Evolutionary conservation across 768 basidiomycete genomes (phyloP).

Genomic region (Rhizopogon rudus): DNA sequence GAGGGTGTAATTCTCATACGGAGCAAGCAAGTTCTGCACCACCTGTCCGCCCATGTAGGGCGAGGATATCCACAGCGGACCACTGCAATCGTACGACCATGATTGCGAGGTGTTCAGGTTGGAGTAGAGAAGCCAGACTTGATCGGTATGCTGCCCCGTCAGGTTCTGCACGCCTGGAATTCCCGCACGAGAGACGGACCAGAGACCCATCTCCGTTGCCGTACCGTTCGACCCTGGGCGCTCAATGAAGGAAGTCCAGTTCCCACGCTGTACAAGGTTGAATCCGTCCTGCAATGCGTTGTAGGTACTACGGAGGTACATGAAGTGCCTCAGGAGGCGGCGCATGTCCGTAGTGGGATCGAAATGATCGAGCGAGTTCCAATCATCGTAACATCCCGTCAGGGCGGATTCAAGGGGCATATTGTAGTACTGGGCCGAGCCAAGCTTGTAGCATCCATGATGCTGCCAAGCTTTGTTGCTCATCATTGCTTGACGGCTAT

Average conservation of each 20-base stretch:
- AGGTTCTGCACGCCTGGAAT: slow-evolving; percentile 58
- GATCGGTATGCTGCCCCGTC: slow-evolving; percentile 52
- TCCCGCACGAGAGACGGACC: slow-evolving; percentile 70
- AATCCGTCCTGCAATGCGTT: slow-evolving; percentile 82
- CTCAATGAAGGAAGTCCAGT: slow-evolving; percentile 76
- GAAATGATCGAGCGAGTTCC: slow-evolving; percentile 93
- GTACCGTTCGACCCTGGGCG: slow-evolving; percentile 85
- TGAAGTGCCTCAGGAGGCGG: slow-evolving; percentile 69
- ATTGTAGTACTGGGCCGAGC: slow-evolving; percentile 92
- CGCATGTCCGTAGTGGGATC: slow-evolving; percentile 81
- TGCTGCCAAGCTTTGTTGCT: slow-evolving; percentile 83
- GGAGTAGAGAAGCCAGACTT: slow-evolving; percentile 81
- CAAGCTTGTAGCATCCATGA: slow-evolving; percentile 88
- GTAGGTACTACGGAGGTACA: slow-evolving; percentile 64
- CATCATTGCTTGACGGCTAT: slow-evolving; percentile 89
- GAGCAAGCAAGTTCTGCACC: slow-evolving; percentile 75
- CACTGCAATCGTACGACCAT: slow-evolving; percentile 58
- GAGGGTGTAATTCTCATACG: slow-evolving; percentile 77
- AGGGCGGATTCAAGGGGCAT: slow-evolving; percentile 78
- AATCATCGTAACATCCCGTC: slow-evolving; percentile 82
- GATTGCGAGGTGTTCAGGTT: slow-evolving; percentile 77
- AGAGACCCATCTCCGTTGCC: slow-evolving; percentile 81
- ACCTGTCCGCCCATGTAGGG: slow-evolving; percentile 59
- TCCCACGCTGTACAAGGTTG: slow-evolving; percentile 76
- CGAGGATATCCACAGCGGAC: slow-evolving; percentile 67